These are phyloP conservation scores for Alternaria rosae DNA, from an alignment of 2,329 filamentous ascomycete genomes.

Conservation along the genomic window DNA sequence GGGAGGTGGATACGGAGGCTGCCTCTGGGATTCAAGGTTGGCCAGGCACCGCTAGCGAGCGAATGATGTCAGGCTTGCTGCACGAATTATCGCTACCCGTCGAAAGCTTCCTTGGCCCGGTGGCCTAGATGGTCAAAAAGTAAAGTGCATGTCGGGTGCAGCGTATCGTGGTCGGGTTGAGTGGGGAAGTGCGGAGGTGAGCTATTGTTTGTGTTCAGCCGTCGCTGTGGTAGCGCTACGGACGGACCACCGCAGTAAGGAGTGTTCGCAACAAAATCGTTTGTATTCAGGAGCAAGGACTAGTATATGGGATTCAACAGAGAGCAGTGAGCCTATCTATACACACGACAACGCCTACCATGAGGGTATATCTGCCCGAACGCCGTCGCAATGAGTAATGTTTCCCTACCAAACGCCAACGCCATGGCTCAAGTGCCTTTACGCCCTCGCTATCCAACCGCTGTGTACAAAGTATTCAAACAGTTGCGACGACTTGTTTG, in stretches of 20 bases:
- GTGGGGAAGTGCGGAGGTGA: constrained; percentile 20
- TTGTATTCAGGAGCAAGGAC: not conserved
- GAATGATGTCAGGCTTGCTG: constrained; percentile 21
- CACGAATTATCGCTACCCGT: constrained; percentile 10
- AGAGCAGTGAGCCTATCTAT: not conserved
- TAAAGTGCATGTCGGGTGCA: constrained; percentile 30
- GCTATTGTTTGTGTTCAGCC: constrained; percentile 27
- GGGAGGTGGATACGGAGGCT: constrained; percentile 28
- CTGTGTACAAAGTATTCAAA: constrained; percentile 95
- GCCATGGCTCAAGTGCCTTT: constrained; percentile 16
- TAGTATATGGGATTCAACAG: constrained; percentile 14
- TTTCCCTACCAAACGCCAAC: not conserved
- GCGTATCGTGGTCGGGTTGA: constrained; percentile 13
- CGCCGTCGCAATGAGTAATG: constrained; percentile 4
- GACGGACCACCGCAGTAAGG: constrained; percentile 4
- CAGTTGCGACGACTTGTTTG: constrained; percentile 82
- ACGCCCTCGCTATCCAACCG: constrained; percentile 91
- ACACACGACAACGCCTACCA: constrained; percentile 13
- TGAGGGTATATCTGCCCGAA: constrained; percentile 32
- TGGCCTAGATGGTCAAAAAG: constrained; percentile 10
- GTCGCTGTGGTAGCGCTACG: constrained; percentile 16
- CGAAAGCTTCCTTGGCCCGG: constrained; percentile 5
- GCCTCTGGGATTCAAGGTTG: constrained; percentile 23
- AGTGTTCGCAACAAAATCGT: not conserved
- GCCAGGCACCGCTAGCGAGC: constrained; percentile 9